A percentile compares a stretch with the other conserved stretches of the same genome.
Conservation (phyloP, 2,329 filamentous ascomycete species). For the Phaeomoniella chlamydospora region DNA sequence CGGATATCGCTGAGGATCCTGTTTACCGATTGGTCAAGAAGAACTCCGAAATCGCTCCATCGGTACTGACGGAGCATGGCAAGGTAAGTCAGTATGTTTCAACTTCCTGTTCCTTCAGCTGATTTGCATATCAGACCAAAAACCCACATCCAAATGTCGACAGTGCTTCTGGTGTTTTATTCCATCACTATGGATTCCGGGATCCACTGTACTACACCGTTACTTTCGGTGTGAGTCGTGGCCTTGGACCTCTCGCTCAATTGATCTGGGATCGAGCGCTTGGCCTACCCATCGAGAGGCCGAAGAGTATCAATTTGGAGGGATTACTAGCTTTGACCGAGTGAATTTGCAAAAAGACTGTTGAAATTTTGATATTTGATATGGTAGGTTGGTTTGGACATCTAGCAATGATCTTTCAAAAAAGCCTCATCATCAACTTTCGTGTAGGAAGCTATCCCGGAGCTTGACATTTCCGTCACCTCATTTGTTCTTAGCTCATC, state of each 20-base stretch:
- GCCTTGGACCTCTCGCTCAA: constrained; percentile 78
- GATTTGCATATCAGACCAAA: constrained; percentile 61
- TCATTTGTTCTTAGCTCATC: no score
- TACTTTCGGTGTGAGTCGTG: constrained; percentile 52
- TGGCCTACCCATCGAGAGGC: constrained; percentile 88
- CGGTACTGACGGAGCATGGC: constrained; percentile 83
- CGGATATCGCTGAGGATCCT: constrained; percentile 73
- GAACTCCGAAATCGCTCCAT: constrained; percentile 82
- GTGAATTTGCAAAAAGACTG: no score
- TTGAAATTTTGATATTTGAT: no score
- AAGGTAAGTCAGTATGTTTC: constrained; percentile 55
- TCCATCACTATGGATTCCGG: constrained; percentile 96
- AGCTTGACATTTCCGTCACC: no score
- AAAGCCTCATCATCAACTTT: no score
- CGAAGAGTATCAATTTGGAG: constrained; percentile 91
- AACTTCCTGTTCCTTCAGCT: background rate
- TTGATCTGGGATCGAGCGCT: constrained; percentile 92
- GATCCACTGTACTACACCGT: constrained; percentile 89
- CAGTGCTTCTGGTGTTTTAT: constrained; percentile 80
- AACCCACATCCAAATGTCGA: constrained; percentile 98
- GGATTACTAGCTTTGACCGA: constrained; percentile 57
- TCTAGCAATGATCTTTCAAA: no score
- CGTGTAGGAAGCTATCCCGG: no score
- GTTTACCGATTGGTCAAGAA: constrained; percentile 89
- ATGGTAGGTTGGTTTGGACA: no score